Conservation (phyloP, 148 eudicot genomes). For the Rhododendron kiyosumense region DNA sequence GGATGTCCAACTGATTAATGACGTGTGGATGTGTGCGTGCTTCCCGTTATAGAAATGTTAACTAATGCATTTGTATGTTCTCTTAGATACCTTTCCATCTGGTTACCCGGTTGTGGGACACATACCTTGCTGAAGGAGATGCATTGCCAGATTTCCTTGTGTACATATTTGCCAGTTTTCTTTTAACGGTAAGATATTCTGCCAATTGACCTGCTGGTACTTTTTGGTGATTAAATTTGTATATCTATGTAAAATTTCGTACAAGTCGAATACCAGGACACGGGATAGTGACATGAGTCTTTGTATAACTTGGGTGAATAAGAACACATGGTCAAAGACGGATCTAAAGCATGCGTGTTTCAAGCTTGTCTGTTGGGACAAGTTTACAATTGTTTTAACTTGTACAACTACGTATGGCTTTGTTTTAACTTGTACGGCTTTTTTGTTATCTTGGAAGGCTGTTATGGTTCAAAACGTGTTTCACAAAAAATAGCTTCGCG, state of each 20-base stretch:
- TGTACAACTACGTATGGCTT: not conserved
- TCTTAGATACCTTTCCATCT: slow-evolving; percentile 90
- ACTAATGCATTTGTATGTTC: slow-evolving; percentile 4
- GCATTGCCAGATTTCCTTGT: slow-evolving; percentile 97
- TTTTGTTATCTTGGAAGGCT: slow-evolving; percentile 3
- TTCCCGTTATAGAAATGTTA: not conserved
- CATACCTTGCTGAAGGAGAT: slow-evolving; percentile 99
- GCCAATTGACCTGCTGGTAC: not conserved
- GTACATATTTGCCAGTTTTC: slow-evolving; percentile 94
- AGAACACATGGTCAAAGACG: not conserved
- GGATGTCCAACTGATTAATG: not conserved
- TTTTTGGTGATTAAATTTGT: not conserved
- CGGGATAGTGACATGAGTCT: not conserved
- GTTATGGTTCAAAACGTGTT: not conserved
- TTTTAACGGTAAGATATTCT: slow-evolving; percentile 61
- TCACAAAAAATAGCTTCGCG: not conserved
- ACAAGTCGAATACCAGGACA: not conserved
- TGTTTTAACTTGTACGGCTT: not conserved
- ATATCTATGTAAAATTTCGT: not conserved
- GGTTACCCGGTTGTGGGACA: slow-evolving; percentile 96
- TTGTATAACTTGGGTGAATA: not conserved
- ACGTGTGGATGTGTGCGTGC: not conserved
- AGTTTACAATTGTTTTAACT: not conserved
- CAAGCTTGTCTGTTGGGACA: not conserved
- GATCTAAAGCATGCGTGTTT: not conserved